A percentile compares a stretch with the other conserved stretches of the same genome.
Evolutionary conservation across 257 asterid genomes (phyloP).

Genomic region (Mitragyna speciosa): DNA sequence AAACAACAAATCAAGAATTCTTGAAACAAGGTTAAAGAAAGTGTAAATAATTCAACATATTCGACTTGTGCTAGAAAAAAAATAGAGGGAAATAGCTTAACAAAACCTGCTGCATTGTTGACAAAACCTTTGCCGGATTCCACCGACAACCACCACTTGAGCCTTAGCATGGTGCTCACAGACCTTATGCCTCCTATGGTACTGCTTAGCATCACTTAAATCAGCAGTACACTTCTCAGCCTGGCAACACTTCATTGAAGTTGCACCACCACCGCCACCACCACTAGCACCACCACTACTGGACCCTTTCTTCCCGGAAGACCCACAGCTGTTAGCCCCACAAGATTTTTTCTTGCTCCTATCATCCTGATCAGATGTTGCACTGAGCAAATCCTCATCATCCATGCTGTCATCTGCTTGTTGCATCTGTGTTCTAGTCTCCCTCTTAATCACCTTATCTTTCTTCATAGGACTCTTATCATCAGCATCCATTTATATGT

Average conservation of each 20-base stretch:
- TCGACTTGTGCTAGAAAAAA: background rate
- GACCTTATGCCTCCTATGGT: conserved; percentile 70
- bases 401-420: conserved; percentile 19
- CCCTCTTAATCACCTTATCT: conserved; percentile 26
- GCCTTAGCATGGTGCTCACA: conserved; percentile 69
- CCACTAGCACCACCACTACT: background rate
- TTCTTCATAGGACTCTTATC: conserved; percentile 19
- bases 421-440: background rate
- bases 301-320: conserved; percentile 31
- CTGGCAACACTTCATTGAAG: conserved; percentile 54
- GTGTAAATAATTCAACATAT: background rate
- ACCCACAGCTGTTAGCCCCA: background rate
- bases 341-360: conserved; percentile 40
- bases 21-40: background rate
- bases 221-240: conserved; percentile 60
- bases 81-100: background rate
- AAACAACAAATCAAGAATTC: background rate
- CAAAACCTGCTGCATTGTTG: conserved; percentile 87
- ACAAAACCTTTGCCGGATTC: conserved; percentile 73
- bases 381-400: conserved; percentile 25
- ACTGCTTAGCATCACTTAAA: conserved; percentile 54
- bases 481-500: conserved; percentile 8
- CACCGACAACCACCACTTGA: conserved; percentile 59
- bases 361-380: conserved; percentile 22
- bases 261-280: conserved; percentile 6